Base-by-base conservation (phyloP, 164 flowering plant genomes). In the Pachysandra terminalis region DNA sequence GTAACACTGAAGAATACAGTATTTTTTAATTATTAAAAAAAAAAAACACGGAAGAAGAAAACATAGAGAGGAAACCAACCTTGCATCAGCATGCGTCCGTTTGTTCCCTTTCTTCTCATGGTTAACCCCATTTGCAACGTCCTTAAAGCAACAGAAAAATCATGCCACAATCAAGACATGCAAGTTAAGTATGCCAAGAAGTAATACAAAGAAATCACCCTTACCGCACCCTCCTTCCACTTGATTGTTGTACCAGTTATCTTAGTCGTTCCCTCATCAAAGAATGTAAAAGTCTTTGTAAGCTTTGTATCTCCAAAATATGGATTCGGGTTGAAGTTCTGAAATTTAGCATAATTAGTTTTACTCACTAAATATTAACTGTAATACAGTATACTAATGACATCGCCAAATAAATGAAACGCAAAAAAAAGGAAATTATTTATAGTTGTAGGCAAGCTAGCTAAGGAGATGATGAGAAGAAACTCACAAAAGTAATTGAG, bases 401-500 rank as follows among this genome's bases (percentile, higher is more conserved):
- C 15, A 5, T 51, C 19, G 19, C 35, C 61, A 9, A 45, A 9
- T 14, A 19, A 56, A n/a, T 12, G 9, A 32, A 27, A 14, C 37
- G 19, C 0, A 45, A 59, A 35, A 27, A 37, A 41, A 59, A 62
- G 25, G 22, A 16, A 25, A 68, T 9, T 15, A 26, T 16, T 12
- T 1, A 21, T 14, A 7, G 45, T 54, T 40, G 13, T 19, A 19
- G 3, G 59, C 13, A 61, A 57, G 6, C 60, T 25, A 24, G 53
- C 23, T 27, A 57, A 26, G 2, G 9, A 48, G 37, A 32, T 56
- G 53, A n/a, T 15, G 41, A 58, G 32, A 23, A 49, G 26, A 69
- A 54, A 81, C 98, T 88, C 69, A 93, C 98, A 78, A 93, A 88
- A 26, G 96, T 75, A 22, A 93, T 87, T 9, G 93, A 78, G 70